These are phyloP conservation scores for Starmera amethionina DNA, from an alignment of 805 yeast genomes.

Conservation along the genomic window DNA sequence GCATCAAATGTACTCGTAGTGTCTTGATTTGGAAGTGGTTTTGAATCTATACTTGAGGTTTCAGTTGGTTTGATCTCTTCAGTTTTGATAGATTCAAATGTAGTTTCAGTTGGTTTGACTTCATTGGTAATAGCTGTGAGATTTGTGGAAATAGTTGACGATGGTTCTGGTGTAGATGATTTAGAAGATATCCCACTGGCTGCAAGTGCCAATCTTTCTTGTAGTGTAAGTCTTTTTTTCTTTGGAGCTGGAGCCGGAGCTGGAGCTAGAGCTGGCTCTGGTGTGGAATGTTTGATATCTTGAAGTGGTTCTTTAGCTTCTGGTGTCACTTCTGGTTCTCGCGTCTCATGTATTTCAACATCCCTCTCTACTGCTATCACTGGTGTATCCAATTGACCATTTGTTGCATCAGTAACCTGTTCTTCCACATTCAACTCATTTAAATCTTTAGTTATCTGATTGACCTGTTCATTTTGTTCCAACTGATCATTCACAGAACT, in stretches of 20 bases:
- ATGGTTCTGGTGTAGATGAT: slow-evolving; percentile 13
- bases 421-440: no score
- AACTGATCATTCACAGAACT: no score
- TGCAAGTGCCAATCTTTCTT: slow-evolving; percentile 79
- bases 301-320: not conserved
- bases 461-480: no score
- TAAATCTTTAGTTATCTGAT: no score
- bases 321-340: not conserved
- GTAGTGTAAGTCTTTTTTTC: slow-evolving; percentile 62
- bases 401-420: no score
- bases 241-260: no score
- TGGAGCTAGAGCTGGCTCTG: no score
- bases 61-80: not conserved
- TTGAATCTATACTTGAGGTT: no score
- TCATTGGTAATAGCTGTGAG: not conserved
- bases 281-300: no score
- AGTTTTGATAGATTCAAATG: not conserved
- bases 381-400: no score
- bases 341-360: not conserved
- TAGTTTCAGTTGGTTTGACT: not conserved
- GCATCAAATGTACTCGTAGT: no score
- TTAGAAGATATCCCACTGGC: slow-evolving; percentile 32
- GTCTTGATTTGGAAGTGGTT: not conserved
- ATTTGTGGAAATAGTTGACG: not conserved
- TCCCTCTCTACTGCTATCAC: not conserved